Percentiles rank a stretch among this genome's conserved stretches.
phyloP scores from a whole-genome alignment of 1,139 yeast species.

The Protomyces lactucae-debilis region DNA sequence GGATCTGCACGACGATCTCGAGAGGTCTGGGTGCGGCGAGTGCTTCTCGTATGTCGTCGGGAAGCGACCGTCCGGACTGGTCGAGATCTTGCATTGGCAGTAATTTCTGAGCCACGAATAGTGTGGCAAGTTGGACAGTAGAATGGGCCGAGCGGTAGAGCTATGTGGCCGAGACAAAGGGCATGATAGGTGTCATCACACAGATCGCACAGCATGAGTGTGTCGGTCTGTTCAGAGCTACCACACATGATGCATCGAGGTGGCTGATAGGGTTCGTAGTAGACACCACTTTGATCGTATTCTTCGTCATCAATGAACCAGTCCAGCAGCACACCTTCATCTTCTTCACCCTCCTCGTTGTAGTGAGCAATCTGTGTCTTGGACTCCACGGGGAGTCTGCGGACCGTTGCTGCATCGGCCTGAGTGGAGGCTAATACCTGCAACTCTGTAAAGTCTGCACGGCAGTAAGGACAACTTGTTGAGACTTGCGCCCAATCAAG shows the following conservation, averaged over 20 bases:
- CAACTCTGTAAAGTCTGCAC: conserved; percentile 8
- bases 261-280: neutral
- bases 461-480: conserved; percentile 23
- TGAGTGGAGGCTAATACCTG: neutral
- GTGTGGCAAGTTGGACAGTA: conserved; percentile 38
- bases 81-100: neutral
- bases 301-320: neutral
- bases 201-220: conserved; percentile 38
- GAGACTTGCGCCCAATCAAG: conserved; percentile 15
- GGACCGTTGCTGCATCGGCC: neutral
- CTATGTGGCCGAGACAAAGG: conserved; percentile 38
- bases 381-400: conserved; percentile 13
- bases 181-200: conserved; percentile 39
- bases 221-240: conserved; percentile 37
- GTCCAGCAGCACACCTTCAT: neutral
- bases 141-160: conserved; percentile 38
- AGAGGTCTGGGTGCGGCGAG: neutral
- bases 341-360: neutral
- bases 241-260: conserved; percentile 38
- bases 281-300: neutral
- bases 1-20: neutral
- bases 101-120: neutral
- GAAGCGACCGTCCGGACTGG: conserved; percentile 12
- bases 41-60: neutral
- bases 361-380: conserved; percentile 3